Conservation (phyloP, 2,329 filamentous ascomycete species). For the Trichoderma polysporum region DNA sequence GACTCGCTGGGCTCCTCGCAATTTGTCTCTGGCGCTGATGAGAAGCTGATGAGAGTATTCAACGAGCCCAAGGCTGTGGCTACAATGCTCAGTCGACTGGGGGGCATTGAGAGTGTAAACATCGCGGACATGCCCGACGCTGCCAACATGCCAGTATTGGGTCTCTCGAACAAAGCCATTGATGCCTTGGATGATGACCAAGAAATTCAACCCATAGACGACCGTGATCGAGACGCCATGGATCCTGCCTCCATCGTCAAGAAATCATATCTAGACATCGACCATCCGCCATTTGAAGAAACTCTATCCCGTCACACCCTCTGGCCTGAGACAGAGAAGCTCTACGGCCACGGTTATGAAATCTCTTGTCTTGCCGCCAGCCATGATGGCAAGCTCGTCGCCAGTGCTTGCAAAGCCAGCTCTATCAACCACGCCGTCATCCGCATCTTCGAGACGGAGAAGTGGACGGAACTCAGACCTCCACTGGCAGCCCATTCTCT, state of each 20-base stretch:
- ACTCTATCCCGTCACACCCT: constrained; percentile 85
- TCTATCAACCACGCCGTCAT: constrained; percentile 94
- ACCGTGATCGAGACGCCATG: constrained; percentile 53
- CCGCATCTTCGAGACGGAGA: constrained; percentile 79
- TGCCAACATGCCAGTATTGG: constrained; percentile 91
- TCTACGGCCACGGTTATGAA: constrained; percentile 97
- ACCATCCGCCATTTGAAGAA: constrained; percentile 84
- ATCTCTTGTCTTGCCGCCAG: constrained; percentile 83
- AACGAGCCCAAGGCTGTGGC: constrained; percentile 83
- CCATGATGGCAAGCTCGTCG: constrained; percentile 72
- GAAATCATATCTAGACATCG: constrained; percentile 62
- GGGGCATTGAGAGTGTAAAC: constrained; percentile 51
- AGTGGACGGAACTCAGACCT: constrained; percentile 85
- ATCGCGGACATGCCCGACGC: constrained; percentile 69
- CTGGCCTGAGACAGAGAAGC: constrained; percentile 94
- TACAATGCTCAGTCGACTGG: constrained; percentile 66
- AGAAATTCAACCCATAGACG: constrained; percentile 45
- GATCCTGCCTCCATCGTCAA: constrained; percentile 57
- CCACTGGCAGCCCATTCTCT: constrained; percentile 81
- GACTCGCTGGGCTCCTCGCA: constrained; percentile 69
- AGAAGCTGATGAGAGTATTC: constrained; percentile 97
- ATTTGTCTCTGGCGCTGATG: constrained; percentile 93
- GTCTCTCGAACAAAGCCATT: constrained; percentile 93
- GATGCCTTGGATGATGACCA: constrained; percentile 54
- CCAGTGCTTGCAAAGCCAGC: constrained; percentile 90